These are phyloP conservation scores for Wickerhamomyces strasburgensis DNA, from an alignment of 805 yeast species.

Conservation along the genomic window DNA sequence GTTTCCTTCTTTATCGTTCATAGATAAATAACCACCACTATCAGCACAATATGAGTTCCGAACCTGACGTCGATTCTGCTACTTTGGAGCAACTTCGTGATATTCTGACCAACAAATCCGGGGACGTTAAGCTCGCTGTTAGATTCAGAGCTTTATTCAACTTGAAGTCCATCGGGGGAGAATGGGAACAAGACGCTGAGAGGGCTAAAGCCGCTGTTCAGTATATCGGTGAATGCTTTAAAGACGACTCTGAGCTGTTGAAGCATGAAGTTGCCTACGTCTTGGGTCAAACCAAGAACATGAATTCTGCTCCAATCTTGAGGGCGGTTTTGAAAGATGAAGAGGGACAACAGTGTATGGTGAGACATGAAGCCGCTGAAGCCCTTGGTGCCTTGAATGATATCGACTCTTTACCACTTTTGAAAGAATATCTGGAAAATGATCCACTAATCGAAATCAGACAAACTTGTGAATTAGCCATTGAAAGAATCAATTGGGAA, in stretches of 20 bases:
- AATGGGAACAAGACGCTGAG: constrained; percentile 45
- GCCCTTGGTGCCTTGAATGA: constrained; percentile 96
- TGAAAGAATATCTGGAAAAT: constrained; percentile 55
- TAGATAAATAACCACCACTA: too few relatives aligned
- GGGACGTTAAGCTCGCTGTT: constrained; percentile 70
- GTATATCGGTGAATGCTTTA: constrained; percentile 85
- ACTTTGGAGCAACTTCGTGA: constrained; percentile 68
- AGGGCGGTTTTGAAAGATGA: constrained; percentile 62
- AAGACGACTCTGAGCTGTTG: constrained; percentile 71
- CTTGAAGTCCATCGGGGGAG: constrained; percentile 80
- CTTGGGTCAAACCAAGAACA: constrained; percentile 88
- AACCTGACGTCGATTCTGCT: constrained; percentile 23
- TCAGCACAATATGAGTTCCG: constrained; percentile 9
- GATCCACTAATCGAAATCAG: constrained; percentile 87
- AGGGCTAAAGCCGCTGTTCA: constrained; percentile 66
- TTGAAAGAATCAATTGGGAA: constrained; percentile 93
- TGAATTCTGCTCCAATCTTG: constrained; percentile 69
- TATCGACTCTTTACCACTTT: constrained; percentile 58
- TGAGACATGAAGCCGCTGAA: constrained; percentile 99
- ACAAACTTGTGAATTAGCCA: constrained; percentile 97
- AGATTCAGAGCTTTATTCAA: constrained; percentile 94
- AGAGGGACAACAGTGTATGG: constrained; percentile 82
- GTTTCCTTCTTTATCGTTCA: too few relatives aligned
- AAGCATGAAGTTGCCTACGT: constrained; percentile 98
- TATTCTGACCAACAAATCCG: constrained; percentile 57